A percentile compares a stretch with the other conserved stretches of the same genome.
phyloP scores from a whole-genome alignment of 2,329 filamentous ascomycete genomes.

The Ceratocystis destructans region DNA sequence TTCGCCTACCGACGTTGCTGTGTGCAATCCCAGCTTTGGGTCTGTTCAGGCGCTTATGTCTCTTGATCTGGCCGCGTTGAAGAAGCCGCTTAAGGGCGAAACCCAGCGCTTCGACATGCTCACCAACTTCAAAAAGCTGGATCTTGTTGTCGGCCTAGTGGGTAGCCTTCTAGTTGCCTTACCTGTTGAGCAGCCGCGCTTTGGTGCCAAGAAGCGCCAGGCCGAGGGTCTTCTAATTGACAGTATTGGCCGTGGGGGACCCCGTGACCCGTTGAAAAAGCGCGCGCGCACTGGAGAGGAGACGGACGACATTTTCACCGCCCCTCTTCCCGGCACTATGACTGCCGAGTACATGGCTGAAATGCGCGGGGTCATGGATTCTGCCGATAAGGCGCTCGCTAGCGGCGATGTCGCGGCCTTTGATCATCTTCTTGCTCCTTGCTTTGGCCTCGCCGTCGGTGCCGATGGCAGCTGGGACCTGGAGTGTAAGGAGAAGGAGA shows the following conservation, averaged over 20 bases:
- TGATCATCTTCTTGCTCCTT: conserved; percentile 36
- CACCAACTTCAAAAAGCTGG: conserved; percentile 51
- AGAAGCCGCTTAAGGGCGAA: conserved; percentile 25
- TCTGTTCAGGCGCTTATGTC: conserved; percentile 41
- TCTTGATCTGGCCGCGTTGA: conserved; percentile 32
- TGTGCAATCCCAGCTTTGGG: conserved; percentile 58
- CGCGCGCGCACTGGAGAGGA: not conserved
- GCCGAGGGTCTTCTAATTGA: conserved; percentile 53
- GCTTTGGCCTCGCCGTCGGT: conserved; percentile 34
- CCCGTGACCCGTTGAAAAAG: conserved; percentile 25
- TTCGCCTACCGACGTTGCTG: conserved; percentile 40
- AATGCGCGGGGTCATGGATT: conserved; percentile 32
- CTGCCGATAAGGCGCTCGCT: conserved; percentile 36
- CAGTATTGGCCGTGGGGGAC: conserved; percentile 53
- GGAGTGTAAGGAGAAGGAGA: conserved; percentile 24
- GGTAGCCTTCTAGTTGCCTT: conserved; percentile 52
- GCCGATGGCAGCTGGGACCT: conserved; percentile 25
- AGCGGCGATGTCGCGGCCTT: conserved; percentile 35
- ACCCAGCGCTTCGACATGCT: conserved; percentile 34
- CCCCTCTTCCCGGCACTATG: conserved; percentile 36
- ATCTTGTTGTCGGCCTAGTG: conserved; percentile 51
- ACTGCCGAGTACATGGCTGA: conserved; percentile 36
- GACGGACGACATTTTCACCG: conserved; percentile 21
- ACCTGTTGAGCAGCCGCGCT: conserved; percentile 49
- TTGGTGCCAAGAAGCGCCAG: conserved; percentile 39